These are phyloP conservation scores for Kluyveromyces sp. DNA, from an alignment of 1,139 yeast species.

Conservation along the genomic window DNA sequence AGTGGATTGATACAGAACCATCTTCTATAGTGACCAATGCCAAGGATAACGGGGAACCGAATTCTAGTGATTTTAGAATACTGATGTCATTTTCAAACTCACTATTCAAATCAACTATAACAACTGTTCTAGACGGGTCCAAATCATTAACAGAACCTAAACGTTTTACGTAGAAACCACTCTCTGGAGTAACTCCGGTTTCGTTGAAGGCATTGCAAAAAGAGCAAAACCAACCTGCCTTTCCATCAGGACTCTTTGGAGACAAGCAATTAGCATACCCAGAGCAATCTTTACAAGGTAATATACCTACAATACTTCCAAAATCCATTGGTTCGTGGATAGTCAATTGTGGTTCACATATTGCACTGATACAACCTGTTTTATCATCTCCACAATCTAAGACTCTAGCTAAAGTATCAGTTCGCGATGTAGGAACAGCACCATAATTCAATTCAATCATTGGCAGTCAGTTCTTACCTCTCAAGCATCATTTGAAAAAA, in stretches of 20 bases:
- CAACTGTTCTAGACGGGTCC: not conserved
- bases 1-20: conserved; percentile 10
- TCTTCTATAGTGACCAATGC: conserved; percentile 8
- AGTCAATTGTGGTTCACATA: conserved; percentile 8
- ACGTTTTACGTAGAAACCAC: not conserved
- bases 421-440: conserved; percentile 12
- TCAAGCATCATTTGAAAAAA: not conserved
- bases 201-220: conserved; percentile 11
- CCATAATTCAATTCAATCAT: conserved; percentile 10
- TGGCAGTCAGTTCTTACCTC: not conserved
- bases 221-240: conserved; percentile 10
- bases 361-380: conserved; percentile 11
- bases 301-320: not conserved
- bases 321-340: not conserved
- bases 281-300: conserved; percentile 5
- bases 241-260: not conserved
- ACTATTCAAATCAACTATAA: conserved; percentile 9
- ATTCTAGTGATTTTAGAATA: conserved; percentile 4
- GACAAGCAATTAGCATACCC: conserved; percentile 5
- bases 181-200: conserved; percentile 5
- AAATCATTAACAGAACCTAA: not conserved
- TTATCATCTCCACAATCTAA: conserved; percentile 6
- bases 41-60: not conserved
- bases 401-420: conserved; percentile 10
- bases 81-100: conserved; percentile 7